Evolutionary conservation across 169 alveolate species (phyloP), one percentile per base, ranked within the genome.

Genomic region (Perkinsus marinus): DNA sequence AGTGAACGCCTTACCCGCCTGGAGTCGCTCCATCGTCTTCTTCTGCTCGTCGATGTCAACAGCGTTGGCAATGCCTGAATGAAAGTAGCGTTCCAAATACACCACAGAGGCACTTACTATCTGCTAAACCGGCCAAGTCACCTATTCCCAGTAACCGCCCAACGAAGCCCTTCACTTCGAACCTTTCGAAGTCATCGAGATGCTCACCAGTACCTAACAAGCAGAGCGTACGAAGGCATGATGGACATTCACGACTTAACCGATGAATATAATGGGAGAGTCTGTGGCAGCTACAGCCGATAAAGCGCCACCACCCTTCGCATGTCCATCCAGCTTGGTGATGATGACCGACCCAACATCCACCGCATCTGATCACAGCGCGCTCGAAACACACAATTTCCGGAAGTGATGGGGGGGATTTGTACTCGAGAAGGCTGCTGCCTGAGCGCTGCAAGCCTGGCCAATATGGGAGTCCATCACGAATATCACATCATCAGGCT

Each of bases 221-320:
- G n/a, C n/a, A n/a, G n/a, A n/a, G n/a, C n/a, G n/a, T n/a, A n/a
- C n/a, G 79, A 57, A 16, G 79, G 79, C 46, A 41, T 41, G 79
- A 57, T 13, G 79, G 9, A 10, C 3, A 26, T 57, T 26, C 5
- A 57, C 79, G 22, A n/a, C n/a, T n/a, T n/a, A 0, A 57, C 79
- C 79, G 34, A 98, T 95, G 93, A 97, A 98, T 39, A 96, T 96
- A 30, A 98, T 97, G 0, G 99, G 97, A 95, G 99, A 95, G 93
- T 96, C 97, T 93, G 99, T 95, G 95, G 99, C 97, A 94, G 99
- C 96, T 95, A 99, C 96, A 93, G 99, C 99, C 6, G 99, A 98
- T 19, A 99, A 95, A 0, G 99, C 99, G 22, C 99, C 99, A 30
- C 99, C 99, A 30, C 99, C 99, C 95, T 98, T 98, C 6, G 99